Conservation (phyloP, 495 filamentous ascomycete genomes). For the Xylaria bambusicola region DNA sequence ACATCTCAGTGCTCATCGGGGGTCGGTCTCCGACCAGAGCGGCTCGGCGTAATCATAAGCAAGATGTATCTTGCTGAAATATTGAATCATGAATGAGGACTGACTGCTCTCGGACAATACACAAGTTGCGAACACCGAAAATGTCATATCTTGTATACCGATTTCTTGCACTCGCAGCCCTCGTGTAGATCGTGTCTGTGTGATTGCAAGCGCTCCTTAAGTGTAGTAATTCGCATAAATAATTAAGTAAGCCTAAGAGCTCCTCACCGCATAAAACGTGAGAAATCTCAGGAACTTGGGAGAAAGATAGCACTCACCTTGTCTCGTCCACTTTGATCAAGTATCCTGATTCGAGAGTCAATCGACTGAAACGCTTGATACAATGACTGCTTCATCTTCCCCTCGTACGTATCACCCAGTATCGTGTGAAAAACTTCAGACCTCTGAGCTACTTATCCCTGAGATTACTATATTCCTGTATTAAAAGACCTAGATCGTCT, state of each 20-base stretch:
- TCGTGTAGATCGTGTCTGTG: background rate
- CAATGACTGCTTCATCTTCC: slow-evolving; percentile 6
- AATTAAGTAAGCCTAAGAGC: too few species aligned
- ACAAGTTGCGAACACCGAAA: slow-evolving; percentile 10
- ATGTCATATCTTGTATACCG: background rate
- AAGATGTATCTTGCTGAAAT: background rate
- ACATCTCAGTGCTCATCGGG: background rate
- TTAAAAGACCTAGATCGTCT: background rate
- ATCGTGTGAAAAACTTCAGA: background rate
- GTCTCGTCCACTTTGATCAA: too few species aligned
- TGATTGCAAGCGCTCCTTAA: too few species aligned
- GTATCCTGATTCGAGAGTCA: too few species aligned
- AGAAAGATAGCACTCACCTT: too few species aligned
- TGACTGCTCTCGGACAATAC: slow-evolving; percentile 9
- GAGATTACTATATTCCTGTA: too few species aligned
- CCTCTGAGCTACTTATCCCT: too few species aligned
- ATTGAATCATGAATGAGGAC: background rate
- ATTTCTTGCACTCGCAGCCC: background rate
- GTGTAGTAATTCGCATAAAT: too few species aligned
- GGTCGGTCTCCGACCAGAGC: background rate
- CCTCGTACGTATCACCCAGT: background rate
- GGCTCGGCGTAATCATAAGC: background rate
- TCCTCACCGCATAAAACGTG: too few species aligned
- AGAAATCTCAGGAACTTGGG: too few species aligned
- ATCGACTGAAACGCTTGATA: background rate